These are phyloP conservation scores for Magnolia sinica DNA, from an alignment of 164 flowering plant species.

Conservation along the genomic window DNA sequence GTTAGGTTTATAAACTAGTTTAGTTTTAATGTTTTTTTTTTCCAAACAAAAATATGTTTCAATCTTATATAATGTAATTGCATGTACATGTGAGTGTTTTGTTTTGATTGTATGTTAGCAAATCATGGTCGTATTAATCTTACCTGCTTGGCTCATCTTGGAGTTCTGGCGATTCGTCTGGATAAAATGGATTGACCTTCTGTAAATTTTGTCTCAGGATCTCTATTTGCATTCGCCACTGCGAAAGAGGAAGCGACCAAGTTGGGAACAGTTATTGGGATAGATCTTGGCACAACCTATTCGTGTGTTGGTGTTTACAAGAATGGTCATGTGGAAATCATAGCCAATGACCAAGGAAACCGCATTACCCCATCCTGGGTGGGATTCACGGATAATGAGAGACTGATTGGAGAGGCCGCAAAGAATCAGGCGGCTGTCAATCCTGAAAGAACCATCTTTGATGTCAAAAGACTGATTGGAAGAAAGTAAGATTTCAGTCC, in stretches of 20 bases:
- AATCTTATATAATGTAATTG: too few relatives aligned
- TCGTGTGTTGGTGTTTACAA: conserved; percentile 91
- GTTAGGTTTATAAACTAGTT: too few relatives aligned
- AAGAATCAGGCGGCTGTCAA: conserved; percentile 85
- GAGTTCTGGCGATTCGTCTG: too few relatives aligned
- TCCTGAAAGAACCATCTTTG: conserved; percentile 69
- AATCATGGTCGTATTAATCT: too few relatives aligned
- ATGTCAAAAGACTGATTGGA: conserved; percentile 82
- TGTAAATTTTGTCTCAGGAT: conserved; percentile 30
- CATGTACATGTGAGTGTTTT: too few relatives aligned
- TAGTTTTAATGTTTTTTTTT: too few relatives aligned
- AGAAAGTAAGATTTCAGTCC: conserved; percentile 47
- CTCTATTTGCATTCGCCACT: conserved; percentile 42
- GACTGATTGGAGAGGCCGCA: conserved; percentile 85
- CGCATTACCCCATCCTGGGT: conserved; percentile 93
- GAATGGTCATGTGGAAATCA: conserved; percentile 81
- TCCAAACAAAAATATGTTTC: too few relatives aligned
- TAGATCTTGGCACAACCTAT: conserved; percentile 82
- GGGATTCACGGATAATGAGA: conserved; percentile 71
- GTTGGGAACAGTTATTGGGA: conserved; percentile 82
- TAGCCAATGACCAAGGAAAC: conserved; percentile 90
- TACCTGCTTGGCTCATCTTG: too few relatives aligned
- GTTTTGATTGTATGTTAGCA: too few relatives aligned
- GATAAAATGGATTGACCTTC: not conserved
- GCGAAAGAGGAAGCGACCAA: conserved; percentile 72